These are phyloP conservation scores for Myxozyma mucilagina DNA, from an alignment of 805 yeast species.

Conservation along the genomic window DNA sequence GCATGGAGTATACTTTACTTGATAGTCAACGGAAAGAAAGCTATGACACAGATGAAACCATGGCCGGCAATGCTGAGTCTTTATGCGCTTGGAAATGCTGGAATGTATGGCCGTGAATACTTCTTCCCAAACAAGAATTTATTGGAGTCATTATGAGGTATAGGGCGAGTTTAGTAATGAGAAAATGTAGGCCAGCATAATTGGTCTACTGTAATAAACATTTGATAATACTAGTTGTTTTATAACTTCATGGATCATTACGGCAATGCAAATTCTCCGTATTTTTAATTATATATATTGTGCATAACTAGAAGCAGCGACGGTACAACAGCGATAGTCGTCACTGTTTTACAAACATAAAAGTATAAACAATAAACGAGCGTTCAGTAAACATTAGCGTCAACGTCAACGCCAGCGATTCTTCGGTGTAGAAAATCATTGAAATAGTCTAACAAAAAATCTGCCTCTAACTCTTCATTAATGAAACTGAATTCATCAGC, in stretches of 20 bases:
- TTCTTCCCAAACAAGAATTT: conserved; percentile 46
- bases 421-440: background rate
- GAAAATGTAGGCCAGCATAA: background rate
- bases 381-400: too few species aligned
- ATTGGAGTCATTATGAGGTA: background rate
- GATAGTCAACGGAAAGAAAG: conserved; percentile 58
- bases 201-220: background rate
- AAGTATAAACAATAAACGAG: too few species aligned
- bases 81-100: conserved; percentile 62
- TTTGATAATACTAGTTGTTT: background rate
- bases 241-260: background rate
- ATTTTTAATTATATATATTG: too few species aligned
- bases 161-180: background rate
- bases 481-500: background rate
- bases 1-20: conserved; percentile 82
- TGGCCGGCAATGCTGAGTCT: conserved; percentile 58
- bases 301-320: too few species aligned
- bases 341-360: too few species aligned
- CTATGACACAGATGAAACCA: conserved; percentile 51
- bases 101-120: conserved; percentile 68
- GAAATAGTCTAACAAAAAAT: background rate
- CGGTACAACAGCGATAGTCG: too few species aligned
- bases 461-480: background rate
- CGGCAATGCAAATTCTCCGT: too few species aligned
- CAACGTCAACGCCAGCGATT: too few species aligned